A percentile compares a stretch with the other conserved stretches of the same genome.
phyloP scores from a whole-genome alignment of 78 protist genomes.

The Dictyostelium brefeldianum region DNA sequence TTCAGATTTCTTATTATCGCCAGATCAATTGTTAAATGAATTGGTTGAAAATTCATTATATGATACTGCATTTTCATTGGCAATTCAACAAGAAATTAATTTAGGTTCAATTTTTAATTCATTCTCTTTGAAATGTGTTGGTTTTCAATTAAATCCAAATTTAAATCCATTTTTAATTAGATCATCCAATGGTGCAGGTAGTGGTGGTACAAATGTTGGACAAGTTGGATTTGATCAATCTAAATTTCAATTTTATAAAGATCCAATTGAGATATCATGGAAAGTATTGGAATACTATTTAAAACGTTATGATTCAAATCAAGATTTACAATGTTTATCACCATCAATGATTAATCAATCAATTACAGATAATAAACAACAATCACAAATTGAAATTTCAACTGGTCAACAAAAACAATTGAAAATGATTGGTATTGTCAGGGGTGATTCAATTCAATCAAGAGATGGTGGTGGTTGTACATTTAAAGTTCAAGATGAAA shows the following conservation, averaged over 20 bases:
- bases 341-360: neutral
- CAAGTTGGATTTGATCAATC: constrained; percentile 5
- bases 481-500: constrained; percentile 19
- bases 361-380: neutral
- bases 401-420: neutral
- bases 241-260: neutral
- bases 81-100: constrained; percentile 33
- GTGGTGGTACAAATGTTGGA: neutral
- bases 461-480: neutral
- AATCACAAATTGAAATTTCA: neutral
- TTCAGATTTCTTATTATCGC: constrained; percentile 15
- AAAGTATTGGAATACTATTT: constrained; percentile 28
- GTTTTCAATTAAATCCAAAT: constrained; percentile 41
- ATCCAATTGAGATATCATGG: constrained; percentile 31
- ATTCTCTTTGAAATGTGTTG: constrained; percentile 43
- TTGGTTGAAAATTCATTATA: constrained; percentile 12
- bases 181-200: neutral
- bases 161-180: constrained; percentile 14
- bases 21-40: constrained; percentile 24
- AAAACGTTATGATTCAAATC: constrained; percentile 37
- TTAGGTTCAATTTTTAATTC: constrained; percentile 36
- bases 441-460: neutral
- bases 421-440: constrained; percentile 22
- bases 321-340: constrained; percentile 28
- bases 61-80: constrained; percentile 48